phyloP scores from a whole-genome alignment of 2,329 filamentous ascomycete genomes.

The Geoglossum cookeanum region DNA sequence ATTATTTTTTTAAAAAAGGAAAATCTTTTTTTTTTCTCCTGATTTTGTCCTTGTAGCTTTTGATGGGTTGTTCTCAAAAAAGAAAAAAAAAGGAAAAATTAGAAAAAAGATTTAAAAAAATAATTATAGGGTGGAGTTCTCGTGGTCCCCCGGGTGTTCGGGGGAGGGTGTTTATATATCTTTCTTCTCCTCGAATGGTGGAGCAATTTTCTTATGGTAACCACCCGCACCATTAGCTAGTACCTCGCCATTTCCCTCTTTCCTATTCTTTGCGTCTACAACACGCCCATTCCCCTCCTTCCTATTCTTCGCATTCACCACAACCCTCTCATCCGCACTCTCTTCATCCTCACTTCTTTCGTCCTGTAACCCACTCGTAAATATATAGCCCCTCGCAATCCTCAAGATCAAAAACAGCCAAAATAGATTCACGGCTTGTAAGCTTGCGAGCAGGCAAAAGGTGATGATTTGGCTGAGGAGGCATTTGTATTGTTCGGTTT shows the following conservation, averaged over 20 bases:
- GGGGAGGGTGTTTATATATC: not conserved
- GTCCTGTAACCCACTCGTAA: slow-evolving; percentile 42
- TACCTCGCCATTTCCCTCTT: not conserved
- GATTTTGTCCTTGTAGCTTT: too few species aligned
- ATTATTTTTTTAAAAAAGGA: too few species aligned
- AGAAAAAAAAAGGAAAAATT: too few species aligned
- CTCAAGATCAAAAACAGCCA: slow-evolving; percentile 64
- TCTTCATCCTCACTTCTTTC: slow-evolving; percentile 57
- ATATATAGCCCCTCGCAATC: slow-evolving; percentile 52
- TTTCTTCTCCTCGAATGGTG: not conserved
- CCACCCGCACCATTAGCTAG: not conserved
- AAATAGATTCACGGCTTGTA: slow-evolving; percentile 63
- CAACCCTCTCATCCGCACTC: slow-evolving; percentile 29
- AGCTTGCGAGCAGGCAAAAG: slow-evolving; percentile 38
- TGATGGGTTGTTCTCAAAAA: too few species aligned
- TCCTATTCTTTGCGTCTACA: slow-evolving; percentile 1
- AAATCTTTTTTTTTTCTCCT: too few species aligned
- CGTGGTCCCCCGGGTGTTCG: too few species aligned
- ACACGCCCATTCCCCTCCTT: not conserved
- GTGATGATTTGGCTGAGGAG: slow-evolving; percentile 49
- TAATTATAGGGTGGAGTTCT: too few species aligned
- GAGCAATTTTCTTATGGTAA: not conserved
- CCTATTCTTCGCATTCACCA: slow-evolving; percentile 7
- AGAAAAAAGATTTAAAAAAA: too few species aligned
- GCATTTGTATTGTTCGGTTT: slow-evolving; percentile 59